Conservation (phyloP, 805 yeast genomes). For the Wickerhamiella azymoides region DNA sequence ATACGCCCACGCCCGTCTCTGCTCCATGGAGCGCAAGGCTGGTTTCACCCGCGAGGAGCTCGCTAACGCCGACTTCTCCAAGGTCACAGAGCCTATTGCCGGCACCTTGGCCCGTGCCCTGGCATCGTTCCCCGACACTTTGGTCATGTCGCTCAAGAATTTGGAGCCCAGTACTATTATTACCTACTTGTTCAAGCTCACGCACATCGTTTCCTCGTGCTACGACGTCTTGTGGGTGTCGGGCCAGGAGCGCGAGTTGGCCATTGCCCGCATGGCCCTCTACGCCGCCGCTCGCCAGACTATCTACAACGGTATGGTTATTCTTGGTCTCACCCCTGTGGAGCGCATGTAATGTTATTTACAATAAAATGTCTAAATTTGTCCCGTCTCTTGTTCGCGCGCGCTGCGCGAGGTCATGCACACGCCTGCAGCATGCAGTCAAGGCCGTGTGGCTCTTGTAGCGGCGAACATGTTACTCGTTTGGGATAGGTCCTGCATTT, state of each 20-base stretch:
- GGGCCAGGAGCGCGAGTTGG: slow-evolving; percentile 79
- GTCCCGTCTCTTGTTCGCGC: too few species aligned
- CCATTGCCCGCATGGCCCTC: slow-evolving; percentile 82
- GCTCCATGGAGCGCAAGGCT: slow-evolving; percentile 86
- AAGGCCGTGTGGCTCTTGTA: too few species aligned
- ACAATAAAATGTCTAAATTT: neutral
- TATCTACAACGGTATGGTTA: slow-evolving; percentile 72
- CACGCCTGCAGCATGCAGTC: too few species aligned
- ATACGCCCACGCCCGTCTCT: slow-evolving; percentile 93
- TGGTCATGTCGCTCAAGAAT: slow-evolving; percentile 69
- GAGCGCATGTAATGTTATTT: slow-evolving; percentile 68
- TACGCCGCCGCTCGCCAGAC: slow-evolving; percentile 85
- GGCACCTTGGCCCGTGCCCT: slow-evolving; percentile 57
- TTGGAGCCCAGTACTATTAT: slow-evolving; percentile 89
- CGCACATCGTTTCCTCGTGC: slow-evolving; percentile 92
- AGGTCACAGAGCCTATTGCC: slow-evolving; percentile 61
- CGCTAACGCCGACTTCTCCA: slow-evolving; percentile 38
- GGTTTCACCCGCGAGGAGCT: slow-evolving; percentile 21
- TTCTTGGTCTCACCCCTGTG: slow-evolving; percentile 93
- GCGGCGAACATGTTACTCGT: too few species aligned
- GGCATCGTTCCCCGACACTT: slow-evolving; percentile 82
- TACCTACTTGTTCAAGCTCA: slow-evolving; percentile 78
- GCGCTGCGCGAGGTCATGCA: too few species aligned
- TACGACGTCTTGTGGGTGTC: slow-evolving; percentile 94
- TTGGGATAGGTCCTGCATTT: too few species aligned